Conservation (phyloP, 106 monocot genomes). For the Phalaenopsis equestris region DNA sequence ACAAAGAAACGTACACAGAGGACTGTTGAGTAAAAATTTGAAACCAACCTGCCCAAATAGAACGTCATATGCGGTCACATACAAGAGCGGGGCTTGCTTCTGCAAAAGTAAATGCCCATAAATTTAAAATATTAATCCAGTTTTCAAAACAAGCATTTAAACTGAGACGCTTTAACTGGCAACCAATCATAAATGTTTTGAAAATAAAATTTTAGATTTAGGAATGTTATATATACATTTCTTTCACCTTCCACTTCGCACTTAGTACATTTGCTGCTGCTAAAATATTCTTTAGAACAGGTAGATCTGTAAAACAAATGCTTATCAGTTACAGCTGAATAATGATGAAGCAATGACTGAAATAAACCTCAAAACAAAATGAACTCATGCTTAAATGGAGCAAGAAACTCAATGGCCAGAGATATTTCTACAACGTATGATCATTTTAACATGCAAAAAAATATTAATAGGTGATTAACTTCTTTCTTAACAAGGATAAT, state of each 20-base stretch:
- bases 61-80: slow-evolving; percentile 69
- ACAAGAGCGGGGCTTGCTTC: slow-evolving; percentile 85
- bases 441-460: not conserved
- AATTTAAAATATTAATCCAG: not conserved
- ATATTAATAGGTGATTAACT: not conserved
- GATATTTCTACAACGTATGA: not conserved
- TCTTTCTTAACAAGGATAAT: not conserved
- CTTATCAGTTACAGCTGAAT: not conserved
- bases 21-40: not conserved
- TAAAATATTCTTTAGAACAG: slow-evolving; percentile 60
- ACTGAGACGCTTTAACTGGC: not conserved
- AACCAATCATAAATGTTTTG: not conserved
- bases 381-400: not conserved
- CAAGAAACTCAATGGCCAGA: not conserved
- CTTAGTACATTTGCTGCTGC: slow-evolving; percentile 31
- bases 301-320: slow-evolving; percentile 37
- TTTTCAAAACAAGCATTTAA: not conserved
- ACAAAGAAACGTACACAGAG: not conserved
- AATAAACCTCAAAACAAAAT: not conserved
- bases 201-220: not conserved
- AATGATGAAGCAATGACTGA: not conserved
- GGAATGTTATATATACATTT: slow-evolving; percentile 11
- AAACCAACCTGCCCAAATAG: slow-evolving; percentile 73
- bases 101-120: slow-evolving; percentile 26
- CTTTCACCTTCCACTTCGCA: slow-evolving; percentile 87